Percentiles rank a stretch among this genome's conserved stretches.
Conservation (phyloP, 345 rosid genomes). For the Syzygium aqueum region DNA sequence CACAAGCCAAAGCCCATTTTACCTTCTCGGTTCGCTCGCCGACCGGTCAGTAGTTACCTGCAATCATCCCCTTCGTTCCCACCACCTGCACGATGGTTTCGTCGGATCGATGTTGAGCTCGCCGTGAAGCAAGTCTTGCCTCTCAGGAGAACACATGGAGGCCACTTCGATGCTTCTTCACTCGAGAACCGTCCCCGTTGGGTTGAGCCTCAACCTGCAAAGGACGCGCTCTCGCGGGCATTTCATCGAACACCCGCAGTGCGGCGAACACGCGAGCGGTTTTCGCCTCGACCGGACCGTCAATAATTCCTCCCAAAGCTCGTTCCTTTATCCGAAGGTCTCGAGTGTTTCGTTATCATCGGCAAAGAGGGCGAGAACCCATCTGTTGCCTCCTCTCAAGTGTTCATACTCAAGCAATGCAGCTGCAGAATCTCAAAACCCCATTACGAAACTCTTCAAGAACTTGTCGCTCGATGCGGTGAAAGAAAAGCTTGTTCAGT, state of each 20-base stretch:
- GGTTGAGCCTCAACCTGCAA: neutral
- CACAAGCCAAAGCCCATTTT: neutral
- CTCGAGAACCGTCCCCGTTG: conserved; percentile 24
- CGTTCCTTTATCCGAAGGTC: neutral
- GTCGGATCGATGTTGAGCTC: neutral
- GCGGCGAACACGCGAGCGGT: conserved; percentile 1
- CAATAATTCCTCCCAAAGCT: neutral
- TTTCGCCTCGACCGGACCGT: neutral
- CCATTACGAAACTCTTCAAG: conserved; percentile 30
- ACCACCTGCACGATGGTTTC: neutral
- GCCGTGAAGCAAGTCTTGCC: neutral
- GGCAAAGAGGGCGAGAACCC: conserved; percentile 6
- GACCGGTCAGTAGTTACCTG: neutral
- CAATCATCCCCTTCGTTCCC: neutral
- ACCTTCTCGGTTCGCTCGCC: neutral
- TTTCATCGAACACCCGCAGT: conserved; percentile 53
- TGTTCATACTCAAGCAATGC: conserved; percentile 44
- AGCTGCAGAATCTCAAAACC: conserved; percentile 24
- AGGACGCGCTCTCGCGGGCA: conserved; percentile 31
- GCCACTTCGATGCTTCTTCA: conserved; percentile 41
- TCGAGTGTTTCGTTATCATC: neutral
- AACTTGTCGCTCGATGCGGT: conserved; percentile 31
- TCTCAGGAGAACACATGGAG: conserved; percentile 31
- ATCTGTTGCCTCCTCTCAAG: conserved; percentile 18
- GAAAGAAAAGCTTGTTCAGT: conserved; percentile 17